Percentiles rank a stretch among this genome's conserved stretches.
phyloP scores from a whole-genome alignment of 345 rosid species.

The Excoecaria agallocha region DNA sequence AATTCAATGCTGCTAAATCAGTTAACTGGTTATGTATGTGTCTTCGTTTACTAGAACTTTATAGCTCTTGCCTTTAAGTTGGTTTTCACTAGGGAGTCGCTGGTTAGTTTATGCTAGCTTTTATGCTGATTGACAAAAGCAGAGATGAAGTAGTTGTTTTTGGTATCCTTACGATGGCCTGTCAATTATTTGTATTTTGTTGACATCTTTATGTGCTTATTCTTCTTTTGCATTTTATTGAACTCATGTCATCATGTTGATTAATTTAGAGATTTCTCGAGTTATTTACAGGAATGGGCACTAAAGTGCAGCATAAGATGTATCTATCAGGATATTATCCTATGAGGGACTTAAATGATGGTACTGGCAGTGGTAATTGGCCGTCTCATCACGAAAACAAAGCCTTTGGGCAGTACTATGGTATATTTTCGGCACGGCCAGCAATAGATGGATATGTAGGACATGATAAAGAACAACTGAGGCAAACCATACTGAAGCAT shows the following conservation, averaged over 20 bases:
- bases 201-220: background rate
- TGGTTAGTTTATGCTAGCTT: background rate
- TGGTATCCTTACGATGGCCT: background rate
- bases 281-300: conserved; percentile 56
- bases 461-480: conserved; percentile 49
- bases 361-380: conserved; percentile 45
- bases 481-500: conserved; percentile 66
- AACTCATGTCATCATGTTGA: background rate
- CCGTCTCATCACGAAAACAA: conserved; percentile 36
- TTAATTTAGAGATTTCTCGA: conserved; percentile 1
- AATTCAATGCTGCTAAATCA: background rate
- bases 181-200: background rate
- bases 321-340: conserved; percentile 49
- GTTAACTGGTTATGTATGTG: background rate
- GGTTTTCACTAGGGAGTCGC: background rate
- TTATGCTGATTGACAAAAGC: background rate
- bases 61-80: background rate
- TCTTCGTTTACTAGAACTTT: background rate
- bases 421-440: conserved; percentile 33
- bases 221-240: background rate
- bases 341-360: conserved; percentile 49
- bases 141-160: background rate
- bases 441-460: conserved; percentile 25
- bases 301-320: conserved; percentile 61
- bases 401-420: conserved; percentile 37